These are phyloP conservation scores for Thermothielavioides terrestris DNA, from an alignment of 495 filamentous ascomycete species.

Conservation along the genomic window DNA sequence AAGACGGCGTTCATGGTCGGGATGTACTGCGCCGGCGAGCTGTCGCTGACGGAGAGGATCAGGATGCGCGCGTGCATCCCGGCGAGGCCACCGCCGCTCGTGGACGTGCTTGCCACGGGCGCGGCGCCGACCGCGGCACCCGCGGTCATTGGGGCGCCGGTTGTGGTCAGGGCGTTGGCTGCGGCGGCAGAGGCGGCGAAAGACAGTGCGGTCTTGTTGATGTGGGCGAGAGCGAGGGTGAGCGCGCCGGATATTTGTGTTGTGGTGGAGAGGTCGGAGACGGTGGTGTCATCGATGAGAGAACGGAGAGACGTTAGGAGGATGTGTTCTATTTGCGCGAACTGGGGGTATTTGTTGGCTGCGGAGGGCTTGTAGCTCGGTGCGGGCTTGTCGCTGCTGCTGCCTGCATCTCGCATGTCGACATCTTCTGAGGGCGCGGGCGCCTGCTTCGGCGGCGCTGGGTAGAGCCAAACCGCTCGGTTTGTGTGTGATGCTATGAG, in stretches of 20 bases:
- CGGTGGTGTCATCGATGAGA: conserved; percentile 58
- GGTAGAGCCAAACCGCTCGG: conserved; percentile 83
- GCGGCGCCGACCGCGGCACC: conserved; percentile 19
- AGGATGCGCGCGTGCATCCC: conserved; percentile 75
- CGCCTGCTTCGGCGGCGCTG: conserved; percentile 32
- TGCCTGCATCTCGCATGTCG: conserved; percentile 36
- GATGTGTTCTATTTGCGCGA: conserved; percentile 71
- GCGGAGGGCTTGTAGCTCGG: conserved; percentile 30
- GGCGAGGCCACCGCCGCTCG: conserved; percentile 26
- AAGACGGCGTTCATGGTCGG: conserved; percentile 97
- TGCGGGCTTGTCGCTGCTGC: background rate
- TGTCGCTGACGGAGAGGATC: conserved; percentile 70
- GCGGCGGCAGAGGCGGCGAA: conserved; percentile 22
- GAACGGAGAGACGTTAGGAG: conserved; percentile 60
- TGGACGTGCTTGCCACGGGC: conserved; percentile 26
- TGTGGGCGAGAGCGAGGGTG: conserved; percentile 80
- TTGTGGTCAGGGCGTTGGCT: conserved; percentile 15
- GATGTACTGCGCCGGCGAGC: conserved; percentile 85
- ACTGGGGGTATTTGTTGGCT: conserved; percentile 90
- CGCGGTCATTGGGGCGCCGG: conserved; percentile 6
- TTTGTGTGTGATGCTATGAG: conserved; percentile 84
- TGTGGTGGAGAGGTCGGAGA: conserved; percentile 52
- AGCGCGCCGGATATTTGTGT: conserved; percentile 83
- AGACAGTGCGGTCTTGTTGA: conserved; percentile 51
- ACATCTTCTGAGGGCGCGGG: conserved; percentile 26